phyloP scores from a whole-genome alignment of 208 protist species.

The Zelonia costaricensis region DNA sequence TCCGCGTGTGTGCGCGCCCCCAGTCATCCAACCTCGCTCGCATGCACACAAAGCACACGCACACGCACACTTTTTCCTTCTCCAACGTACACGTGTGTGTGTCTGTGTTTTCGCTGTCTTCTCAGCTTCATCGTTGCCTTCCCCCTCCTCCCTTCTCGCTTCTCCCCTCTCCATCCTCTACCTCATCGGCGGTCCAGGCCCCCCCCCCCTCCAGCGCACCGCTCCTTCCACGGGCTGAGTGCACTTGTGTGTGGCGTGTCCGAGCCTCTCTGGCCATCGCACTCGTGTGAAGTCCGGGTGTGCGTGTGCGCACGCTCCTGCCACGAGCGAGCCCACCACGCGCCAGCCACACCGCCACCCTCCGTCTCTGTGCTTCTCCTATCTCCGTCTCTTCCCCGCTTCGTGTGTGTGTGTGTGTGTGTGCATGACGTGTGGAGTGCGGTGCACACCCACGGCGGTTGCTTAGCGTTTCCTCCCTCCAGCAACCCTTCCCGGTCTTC shows the following conservation, averaged over 20 bases:
- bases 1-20: background rate
- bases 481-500: too few relatives aligned
- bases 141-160: background rate
- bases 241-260: background rate
- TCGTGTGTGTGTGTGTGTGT: too few relatives aligned
- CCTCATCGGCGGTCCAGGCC: background rate
- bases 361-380: too few relatives aligned
- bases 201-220: background rate
- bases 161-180: background rate
- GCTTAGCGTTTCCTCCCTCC: too few relatives aligned
- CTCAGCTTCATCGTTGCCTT: background rate
- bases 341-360: too few relatives aligned
- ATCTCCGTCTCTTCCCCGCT: too few relatives aligned
- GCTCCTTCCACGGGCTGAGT: background rate
- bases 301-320: too few relatives aligned
- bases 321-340: too few relatives aligned
- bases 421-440: too few relatives aligned
- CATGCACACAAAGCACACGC: background rate
- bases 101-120: background rate
- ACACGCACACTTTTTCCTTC: background rate
- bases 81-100: background rate
- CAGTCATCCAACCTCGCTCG: background rate
- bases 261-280: too few relatives aligned
- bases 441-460: too few relatives aligned
- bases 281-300: too few relatives aligned